Percentiles rank a stretch among this genome's conserved stretches.
These are phyloP conservation scores for Dryas alaskensis DNA, from an alignment of 306 rosid species.

Conservation along the genomic window DNA sequence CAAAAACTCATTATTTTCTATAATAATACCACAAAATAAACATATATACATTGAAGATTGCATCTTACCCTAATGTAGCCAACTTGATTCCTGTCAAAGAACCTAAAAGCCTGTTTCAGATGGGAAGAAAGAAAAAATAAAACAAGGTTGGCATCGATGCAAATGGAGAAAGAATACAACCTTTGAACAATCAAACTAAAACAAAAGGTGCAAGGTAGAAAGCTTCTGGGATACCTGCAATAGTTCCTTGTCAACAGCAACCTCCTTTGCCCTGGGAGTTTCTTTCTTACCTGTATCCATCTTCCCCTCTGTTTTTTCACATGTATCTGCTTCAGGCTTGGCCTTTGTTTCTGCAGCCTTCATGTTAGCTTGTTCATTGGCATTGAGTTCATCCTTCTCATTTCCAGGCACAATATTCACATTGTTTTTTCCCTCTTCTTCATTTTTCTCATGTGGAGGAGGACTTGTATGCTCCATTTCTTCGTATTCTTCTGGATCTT, in stretches of 20 bases:
- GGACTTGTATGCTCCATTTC: slow-evolving; percentile 65
- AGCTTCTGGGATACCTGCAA: slow-evolving; percentile 55
- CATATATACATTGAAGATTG: not conserved
- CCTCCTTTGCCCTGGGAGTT: slow-evolving; percentile 47
- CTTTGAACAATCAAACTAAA: not conserved
- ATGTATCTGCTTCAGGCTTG: slow-evolving; percentile 33
- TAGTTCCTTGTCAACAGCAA: slow-evolving; percentile 62
- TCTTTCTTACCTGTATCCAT: slow-evolving; percentile 49
- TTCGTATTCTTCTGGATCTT: slow-evolving; percentile 85
- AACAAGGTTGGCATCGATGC: not conserved
- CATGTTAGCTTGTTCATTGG: slow-evolving; percentile 37
- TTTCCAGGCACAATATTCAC: slow-evolving; percentile 42
- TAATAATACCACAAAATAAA: slow-evolving; percentile 8
- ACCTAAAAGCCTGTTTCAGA: slow-evolving; percentile 80
- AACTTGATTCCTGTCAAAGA: slow-evolving; percentile 76
- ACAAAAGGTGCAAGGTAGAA: not conserved
- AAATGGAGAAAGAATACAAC: not conserved
- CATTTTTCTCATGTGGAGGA: slow-evolving; percentile 39
- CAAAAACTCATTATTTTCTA: slow-evolving; percentile 16
- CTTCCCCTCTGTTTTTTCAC: slow-evolving; percentile 48
- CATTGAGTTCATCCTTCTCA: slow-evolving; percentile 40
- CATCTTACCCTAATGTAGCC: slow-evolving; percentile 79
- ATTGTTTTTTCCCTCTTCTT: slow-evolving; percentile 33
- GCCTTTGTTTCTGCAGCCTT: slow-evolving; percentile 41
- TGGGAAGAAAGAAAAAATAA: slow-evolving; percentile 9